Base-by-base conservation (phyloP, 2,329 filamentous ascomycete genomes). In the Cladosporium sp. region DNA sequence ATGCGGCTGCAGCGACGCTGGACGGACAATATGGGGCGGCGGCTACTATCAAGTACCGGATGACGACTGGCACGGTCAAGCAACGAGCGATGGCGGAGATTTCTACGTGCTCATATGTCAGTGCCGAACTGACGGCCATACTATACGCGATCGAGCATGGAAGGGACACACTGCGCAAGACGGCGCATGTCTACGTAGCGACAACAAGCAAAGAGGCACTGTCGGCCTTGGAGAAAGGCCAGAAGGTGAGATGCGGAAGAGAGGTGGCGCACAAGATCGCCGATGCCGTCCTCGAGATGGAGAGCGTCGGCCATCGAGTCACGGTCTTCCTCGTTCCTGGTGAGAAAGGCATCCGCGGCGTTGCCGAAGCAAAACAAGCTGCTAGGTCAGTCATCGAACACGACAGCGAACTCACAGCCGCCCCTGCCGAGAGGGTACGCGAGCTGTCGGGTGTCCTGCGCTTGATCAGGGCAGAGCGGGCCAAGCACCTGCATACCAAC, bases 321-420 rank as follows among this genome's bases (percentile, higher is more conserved):
- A 34, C 33, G 3, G 33, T 34, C 33, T 34, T 34, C 33, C 33
- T 34, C 3, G 33, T 34, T 3, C 33, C 33, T 34, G 3, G 33
- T 13, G 33, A 34, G 3, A 3, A 34, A 13, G 33, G 33, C 3
- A 34, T 34, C 33, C 33, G 1, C n/a, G 45, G 18, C 14, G 34
- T 31, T 33, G 34, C 5, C 18, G 18, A 19, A 34, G 33, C 3
- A 9, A 34, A 11, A 49, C 28, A 32, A 14, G 34, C 18, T 41
- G 34, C 45, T 40, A 40, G 3, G 7, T 2, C 33, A 49, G 18
- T 13, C 4, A 32, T 41, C 19, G 34, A 40, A 1, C 40, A 40
- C 19, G 72, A 75, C 28, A 75, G 83, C 67, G 76, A 77, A 7
- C 81, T 33, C 38, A 50, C 38, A 43, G 38, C 48, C 28, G 48